Base-by-base conservation (phyloP, 805 yeast species). In the Tetrapisispora iriomotensis region DNA sequence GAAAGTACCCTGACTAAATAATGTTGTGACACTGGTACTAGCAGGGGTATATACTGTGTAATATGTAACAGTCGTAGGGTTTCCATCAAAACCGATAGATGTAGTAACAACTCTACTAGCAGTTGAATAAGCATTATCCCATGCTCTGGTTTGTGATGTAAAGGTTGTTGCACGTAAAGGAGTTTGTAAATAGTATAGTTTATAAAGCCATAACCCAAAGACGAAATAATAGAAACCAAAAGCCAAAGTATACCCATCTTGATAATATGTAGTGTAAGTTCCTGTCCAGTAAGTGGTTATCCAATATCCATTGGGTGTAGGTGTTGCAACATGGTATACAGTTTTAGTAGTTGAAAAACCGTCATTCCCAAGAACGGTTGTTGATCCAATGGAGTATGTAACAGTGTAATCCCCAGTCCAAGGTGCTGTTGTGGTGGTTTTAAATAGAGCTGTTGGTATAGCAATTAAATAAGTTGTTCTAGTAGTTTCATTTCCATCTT, bases 241-340 rank as follows among this genome's bases (percentile, higher is more conserved):
- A 3, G 10, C 4, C 10, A 15, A 34, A 10, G 18, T 13, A 10
- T 7, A 12, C 17, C 36, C 36, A 17, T 13, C 8, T 14, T 17
- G 15, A 3, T 3, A 6, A 19, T 34, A 34, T 3, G 29, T 34
- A 4, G 36, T 34, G 27, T 34, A 34, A 3, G 22, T 17, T 13
- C 36, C 36, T 7, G 36, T 25, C 36, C 36, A 34, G 8, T 12
- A 13, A 4, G 36, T 34, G 4, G 36, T 34, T 10, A 6, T 9
- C 29, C 29, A 34, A 17, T 4, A 2, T 18, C 36, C 29, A 2
- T 5, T 6, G 3, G 36, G 36, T 12, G 23, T 25, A 7, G 45
- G 45, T 8, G 41, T 38, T 29, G 32, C 40, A 7, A 42, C 42
- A 30, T 29, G 23, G 21, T 38, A 35, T 23, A 41, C 32, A 10